Evolutionary conservation across 78 protist species (phyloP), one percentile per base, ranked within the genome.

Genomic region (Andalucia godoyi): DNA sequence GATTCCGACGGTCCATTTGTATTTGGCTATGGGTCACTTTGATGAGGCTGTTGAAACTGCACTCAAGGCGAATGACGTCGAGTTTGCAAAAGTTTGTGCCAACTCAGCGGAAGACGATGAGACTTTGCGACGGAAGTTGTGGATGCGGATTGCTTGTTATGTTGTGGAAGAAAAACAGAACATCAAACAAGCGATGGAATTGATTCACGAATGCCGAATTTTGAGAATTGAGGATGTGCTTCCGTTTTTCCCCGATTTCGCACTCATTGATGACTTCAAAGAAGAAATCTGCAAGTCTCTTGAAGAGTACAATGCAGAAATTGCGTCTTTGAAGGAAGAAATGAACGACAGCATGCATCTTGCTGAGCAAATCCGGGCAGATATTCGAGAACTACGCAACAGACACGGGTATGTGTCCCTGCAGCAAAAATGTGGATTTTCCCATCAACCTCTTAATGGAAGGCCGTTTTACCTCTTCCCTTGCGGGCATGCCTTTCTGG

Each of bases 231-330:
- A 92, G 69, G 97, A 92, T 58, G 79, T 92, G 29, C 70, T 92
- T 38, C 97, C 95, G 23, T 86, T 88, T 86, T 89, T 92, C 57
- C 90, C 94, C 17, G 93, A 92, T 38, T 89, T 89, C 59, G 67
- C 75, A 1, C 66, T 50, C 17, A 90, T 92, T 52, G 89, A 92
- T 25, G 84, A 90, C 55, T 88, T 92, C 59, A 87, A 87, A 72
- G 77, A 85, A 43, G 84, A 89, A 41, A 91, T 93, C 54, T 83
- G 90, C 37, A 37, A 34, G 25, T 63, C 87, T 37, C 73, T 93
- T 2, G 85, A 84, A 21, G 80, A 65, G 29, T 91, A 93, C 80
- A 88, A 81, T 69, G 13, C 39, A 17, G 59, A 88, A 21, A 88
- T 84, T 12, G 91, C 70, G 5, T 67, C 65, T 32, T 59, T 93